Percentiles rank a stretch among this genome's conserved stretches.
These are phyloP conservation scores for Rauvolfia tetraphylla DNA, from an alignment of 257 asterid genomes.

Conservation along the genomic window DNA sequence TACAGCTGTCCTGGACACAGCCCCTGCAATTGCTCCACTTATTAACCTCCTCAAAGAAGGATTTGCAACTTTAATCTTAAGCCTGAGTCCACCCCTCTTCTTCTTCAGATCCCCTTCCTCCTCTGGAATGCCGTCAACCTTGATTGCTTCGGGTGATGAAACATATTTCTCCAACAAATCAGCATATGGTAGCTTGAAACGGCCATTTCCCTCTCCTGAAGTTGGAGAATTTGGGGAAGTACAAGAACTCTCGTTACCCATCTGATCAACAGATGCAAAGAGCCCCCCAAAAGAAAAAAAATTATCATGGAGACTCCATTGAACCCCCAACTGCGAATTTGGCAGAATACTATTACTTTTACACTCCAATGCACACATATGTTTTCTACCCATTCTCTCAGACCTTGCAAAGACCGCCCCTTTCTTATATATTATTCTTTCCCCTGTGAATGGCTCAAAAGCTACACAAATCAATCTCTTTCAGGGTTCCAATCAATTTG, in stretches of 20 bases:
- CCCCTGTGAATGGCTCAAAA: slow-evolving; percentile 4
- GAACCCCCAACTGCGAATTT: slow-evolving; percentile 58
- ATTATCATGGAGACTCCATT: slow-evolving; percentile 47
- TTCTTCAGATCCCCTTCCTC: slow-evolving; percentile 44
- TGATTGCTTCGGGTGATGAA: slow-evolving; percentile 57
- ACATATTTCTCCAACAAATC: slow-evolving; percentile 71
- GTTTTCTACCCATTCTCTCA: slow-evolving; percentile 34
- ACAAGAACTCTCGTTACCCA: slow-evolving; percentile 46
- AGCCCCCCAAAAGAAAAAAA: slow-evolving; percentile 67
- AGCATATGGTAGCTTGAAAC: slow-evolving; percentile 54
- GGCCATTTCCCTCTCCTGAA: slow-evolving; percentile 42
- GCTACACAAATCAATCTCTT: slow-evolving; percentile 7
- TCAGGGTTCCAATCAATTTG: slow-evolving; percentile 28
- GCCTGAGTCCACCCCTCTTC: slow-evolving; percentile 43
- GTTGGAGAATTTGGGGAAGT: slow-evolving; percentile 32
- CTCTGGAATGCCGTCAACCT: slow-evolving; percentile 41
- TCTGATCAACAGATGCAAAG: slow-evolving; percentile 79
- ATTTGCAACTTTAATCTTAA: slow-evolving; percentile 73
- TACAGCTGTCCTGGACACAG: slow-evolving; percentile 83
- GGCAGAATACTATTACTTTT: slow-evolving; percentile 43
- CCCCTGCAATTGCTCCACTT: slow-evolving; percentile 96
- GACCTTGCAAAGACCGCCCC: neutral
- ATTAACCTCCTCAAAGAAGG: slow-evolving; percentile 82
- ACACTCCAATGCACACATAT: slow-evolving; percentile 43
- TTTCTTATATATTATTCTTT: neutral